phyloP scores from a whole-genome alignment of 257 asterid species.

The Solanum paucissectum region DNA sequence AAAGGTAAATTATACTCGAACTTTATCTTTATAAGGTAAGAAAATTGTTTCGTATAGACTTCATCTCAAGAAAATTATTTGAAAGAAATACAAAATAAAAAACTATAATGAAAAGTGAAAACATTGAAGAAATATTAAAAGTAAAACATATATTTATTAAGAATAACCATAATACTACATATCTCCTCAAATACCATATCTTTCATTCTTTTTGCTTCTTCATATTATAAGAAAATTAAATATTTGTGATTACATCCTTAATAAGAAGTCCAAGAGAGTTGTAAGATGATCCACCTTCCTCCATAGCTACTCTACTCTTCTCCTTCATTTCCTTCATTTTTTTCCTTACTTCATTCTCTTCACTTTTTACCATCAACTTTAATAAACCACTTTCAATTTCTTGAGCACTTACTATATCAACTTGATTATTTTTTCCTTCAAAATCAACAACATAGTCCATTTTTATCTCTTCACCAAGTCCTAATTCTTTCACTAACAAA shows the following conservation, averaged over 20 bases:
- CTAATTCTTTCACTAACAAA: conserved; percentile 15
- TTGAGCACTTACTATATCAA: neutral
- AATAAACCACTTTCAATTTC: neutral
- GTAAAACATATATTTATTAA: too few species aligned
- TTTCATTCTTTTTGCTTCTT: neutral
- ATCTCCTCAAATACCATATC: neutral
- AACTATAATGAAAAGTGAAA: too few species aligned
- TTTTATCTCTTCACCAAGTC: conserved; percentile 9
- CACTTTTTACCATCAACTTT: conserved; percentile 2
- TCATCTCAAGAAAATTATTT: too few species aligned
- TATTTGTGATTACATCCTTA: neutral
- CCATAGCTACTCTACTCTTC: conserved; percentile 4
- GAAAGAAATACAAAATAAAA: neutral
- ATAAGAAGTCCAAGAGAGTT: neutral
- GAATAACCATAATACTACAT: neutral
- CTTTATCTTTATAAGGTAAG: too few species aligned
- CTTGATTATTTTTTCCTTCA: neutral
- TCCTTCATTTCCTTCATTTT: conserved; percentile 35
- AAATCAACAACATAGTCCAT: conserved; percentile 4
- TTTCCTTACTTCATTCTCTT: conserved; percentile 17
- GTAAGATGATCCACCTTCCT: conserved; percentile 19
- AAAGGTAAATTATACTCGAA: rapidly evolving
- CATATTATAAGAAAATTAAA: neutral
- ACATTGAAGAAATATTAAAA: neutral
- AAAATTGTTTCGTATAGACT: too few species aligned